Percentiles rank a stretch among this genome's conserved stretches.
phyloP scores from a whole-genome alignment of 768 basidiomycete genomes.

The Cantharellus anzutake region DNA sequence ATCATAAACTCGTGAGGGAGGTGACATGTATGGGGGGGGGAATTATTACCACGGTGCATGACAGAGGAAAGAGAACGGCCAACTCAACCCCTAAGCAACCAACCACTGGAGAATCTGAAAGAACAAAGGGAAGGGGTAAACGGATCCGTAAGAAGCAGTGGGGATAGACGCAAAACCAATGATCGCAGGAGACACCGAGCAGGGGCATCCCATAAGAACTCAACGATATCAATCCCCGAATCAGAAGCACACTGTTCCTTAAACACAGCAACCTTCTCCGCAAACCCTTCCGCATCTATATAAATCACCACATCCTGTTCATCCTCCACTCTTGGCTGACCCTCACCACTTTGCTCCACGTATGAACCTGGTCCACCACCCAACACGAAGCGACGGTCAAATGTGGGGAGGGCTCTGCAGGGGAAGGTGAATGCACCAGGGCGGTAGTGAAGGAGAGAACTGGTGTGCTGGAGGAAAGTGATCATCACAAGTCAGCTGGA shows the following conservation, averaged over 20 bases:
- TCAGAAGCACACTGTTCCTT: constrained; percentile 31
- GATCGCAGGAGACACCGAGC: too few relatives aligned
- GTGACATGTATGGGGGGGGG: too few relatives aligned
- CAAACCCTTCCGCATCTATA: constrained; percentile 71
- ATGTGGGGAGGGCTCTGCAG: constrained; percentile 80
- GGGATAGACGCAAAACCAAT: too few relatives aligned
- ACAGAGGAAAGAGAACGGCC: too few relatives aligned
- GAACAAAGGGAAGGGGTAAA: too few relatives aligned
- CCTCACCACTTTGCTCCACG: constrained; percentile 66
- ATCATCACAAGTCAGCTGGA: constrained; percentile 79
- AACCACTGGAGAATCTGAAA: too few relatives aligned
- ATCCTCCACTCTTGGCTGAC: constrained; percentile 70
- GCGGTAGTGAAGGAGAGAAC: constrained; percentile 88
- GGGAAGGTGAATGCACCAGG: constrained; percentile 85
- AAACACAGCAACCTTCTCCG: constrained; percentile 46
- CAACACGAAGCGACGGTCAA: constrained; percentile 65
- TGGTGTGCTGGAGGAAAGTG: constrained; percentile 97
- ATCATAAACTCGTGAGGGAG: too few relatives aligned
- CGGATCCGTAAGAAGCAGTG: too few relatives aligned
- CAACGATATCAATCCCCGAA: constrained; percentile 36
- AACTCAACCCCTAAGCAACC: too few relatives aligned
- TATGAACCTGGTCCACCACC: constrained; percentile 54
- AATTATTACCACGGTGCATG: too few relatives aligned
- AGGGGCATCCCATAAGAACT: not conserved
- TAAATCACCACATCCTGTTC: constrained; percentile 80